Base-by-base conservation (phyloP, 2,329 filamentous ascomycete genomes). In the Rutstroemia sp. region DNA sequence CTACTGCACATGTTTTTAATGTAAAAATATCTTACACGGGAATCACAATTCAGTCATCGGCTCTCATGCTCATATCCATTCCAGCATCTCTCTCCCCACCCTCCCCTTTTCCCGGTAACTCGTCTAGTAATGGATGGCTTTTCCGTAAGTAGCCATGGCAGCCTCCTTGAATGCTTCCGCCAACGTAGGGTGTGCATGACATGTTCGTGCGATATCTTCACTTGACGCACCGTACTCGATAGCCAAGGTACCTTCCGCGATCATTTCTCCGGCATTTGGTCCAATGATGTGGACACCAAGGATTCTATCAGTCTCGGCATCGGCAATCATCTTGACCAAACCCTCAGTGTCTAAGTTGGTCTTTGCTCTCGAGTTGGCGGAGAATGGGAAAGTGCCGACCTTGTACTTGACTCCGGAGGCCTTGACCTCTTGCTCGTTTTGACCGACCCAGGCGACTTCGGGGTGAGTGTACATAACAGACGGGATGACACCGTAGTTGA, bases 391-490 rank as follows among this genome's bases (percentile, higher is more conserved):
- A 51, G 82, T 87, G 72, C 94, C 94, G 70, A 92, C 79, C 69
- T 90, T 90, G 85, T 96, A 99, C 71, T 94, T 90, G 69, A 95
- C 83, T 62, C 90, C 90, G 61, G 87, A 81, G 64, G 85, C 84
- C 82, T 97, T 96, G 63, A 99, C 80, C 66, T 99, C 94, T 71
- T 92, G 88, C 79, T 99, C 94, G 73, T 86, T 96, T 79, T 96
- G 92, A 58, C 94, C 94, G 48, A 99, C 94, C 94, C 94, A 99
- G 38, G 94, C 91, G 63, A 97, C 94, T 75, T 99, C 94, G 37
- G 94, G 94, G 78, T 96, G 87, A 10, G 94, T 97, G 83, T 99
- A 99, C 94, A 99, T 99, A 77, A 99, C 94, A 37, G 90, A 94
- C 63, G 94, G 94, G 71, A 99, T 99, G 73, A 88, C 90, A 69